Evolutionary conservation across 805 yeast species (phyloP), one percentile per base, ranked within the genome.

Genomic region (Vanderwaltozyma tropicalis): DNA sequence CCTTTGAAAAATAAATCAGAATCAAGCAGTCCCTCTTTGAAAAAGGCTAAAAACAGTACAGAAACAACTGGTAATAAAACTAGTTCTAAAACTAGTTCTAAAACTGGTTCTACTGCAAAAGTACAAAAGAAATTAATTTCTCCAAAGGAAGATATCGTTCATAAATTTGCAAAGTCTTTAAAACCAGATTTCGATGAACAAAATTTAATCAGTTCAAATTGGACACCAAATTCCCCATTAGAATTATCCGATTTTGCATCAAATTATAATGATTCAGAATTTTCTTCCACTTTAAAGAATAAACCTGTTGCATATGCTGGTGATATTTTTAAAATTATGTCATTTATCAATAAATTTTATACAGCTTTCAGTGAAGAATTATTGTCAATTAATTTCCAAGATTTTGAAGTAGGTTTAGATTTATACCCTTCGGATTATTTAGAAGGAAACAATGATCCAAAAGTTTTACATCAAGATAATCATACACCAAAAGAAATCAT

Each of bases 351-450:
- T 29, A 57, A 57, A 39, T 57, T 57, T 35, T 38, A 40, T 25
- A 31, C 37, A 17, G 51, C 45, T 30, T 48, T 57, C 29, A 49
- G 47, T 21, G 32, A 41, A 6, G 50, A 47, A 17, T 30, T 57
- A 25, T 29, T 48, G 33, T 45, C 48, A 28, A 33, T 57, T 20
- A 50, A 60, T n/a, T 55, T 53, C 31, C 56, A 53, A 37, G 57
- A 54, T 35, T 52, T 57, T 37, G 57, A 54, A 38, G 42, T 50
- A 32, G 62, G 62, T 11, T 43, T 57, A 30, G 52, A 48, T 17
- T 29, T 56, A 14, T 47, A 48, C 29, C 52, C 54, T 13, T 8
- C 16, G 6, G n/a, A 21, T 11, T 13, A 11, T 2, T 6, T 8
- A 8, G 16, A 21, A 13, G 14, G 11, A 4, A n/a, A 28, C 16